Percentiles rank a stretch among this genome's conserved stretches.
Conservation (phyloP, 805 yeast species). For the Wickerhamiella azymoides region DNA sequence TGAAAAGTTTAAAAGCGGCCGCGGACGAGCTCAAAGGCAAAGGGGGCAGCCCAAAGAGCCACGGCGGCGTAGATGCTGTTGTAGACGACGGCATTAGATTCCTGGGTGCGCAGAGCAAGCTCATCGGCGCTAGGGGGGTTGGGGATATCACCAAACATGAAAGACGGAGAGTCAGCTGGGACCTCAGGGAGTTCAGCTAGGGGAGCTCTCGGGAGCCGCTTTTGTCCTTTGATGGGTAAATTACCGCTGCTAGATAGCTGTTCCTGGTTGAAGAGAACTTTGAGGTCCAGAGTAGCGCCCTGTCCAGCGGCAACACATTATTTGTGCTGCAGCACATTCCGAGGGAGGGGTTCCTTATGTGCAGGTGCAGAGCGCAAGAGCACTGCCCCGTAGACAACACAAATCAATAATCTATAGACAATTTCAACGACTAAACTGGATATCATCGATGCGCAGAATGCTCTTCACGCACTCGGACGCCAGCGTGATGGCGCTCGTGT, state of each 20-base stretch:
- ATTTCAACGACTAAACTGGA: constrained; percentile 67
- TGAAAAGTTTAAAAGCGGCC: constrained; percentile 23
- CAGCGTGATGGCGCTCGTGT: constrained; percentile 82
- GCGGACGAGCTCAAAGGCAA: constrained; percentile 27
- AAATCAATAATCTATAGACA: not conserved
- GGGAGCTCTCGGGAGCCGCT: no score
- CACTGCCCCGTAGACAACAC: no score
- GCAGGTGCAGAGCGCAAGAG: no score
- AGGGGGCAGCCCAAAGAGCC: constrained; percentile 30
- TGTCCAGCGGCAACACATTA: no score
- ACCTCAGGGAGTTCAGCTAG: not conserved
- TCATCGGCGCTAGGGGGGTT: constrained; percentile 29
- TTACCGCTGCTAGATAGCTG: no score
- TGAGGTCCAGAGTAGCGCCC: no score
- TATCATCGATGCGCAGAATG: constrained; percentile 92
- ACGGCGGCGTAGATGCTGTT: constrained; percentile 25
- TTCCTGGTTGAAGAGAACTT: not conserved
- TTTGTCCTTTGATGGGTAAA: not conserved
- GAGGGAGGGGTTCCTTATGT: no score
- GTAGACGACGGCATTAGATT: constrained; percentile 21
- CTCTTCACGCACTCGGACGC: constrained; percentile 96
- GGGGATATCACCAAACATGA: constrained; percentile 28
- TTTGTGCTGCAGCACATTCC: no score
- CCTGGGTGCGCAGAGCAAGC: constrained; percentile 22
- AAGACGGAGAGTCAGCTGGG: not conserved